Percentiles rank a stretch among this genome's conserved stretches.
Evolutionary conservation across 345 rosid genomes (phyloP).

Genomic region (Cardiospermum halicacabum): DNA sequence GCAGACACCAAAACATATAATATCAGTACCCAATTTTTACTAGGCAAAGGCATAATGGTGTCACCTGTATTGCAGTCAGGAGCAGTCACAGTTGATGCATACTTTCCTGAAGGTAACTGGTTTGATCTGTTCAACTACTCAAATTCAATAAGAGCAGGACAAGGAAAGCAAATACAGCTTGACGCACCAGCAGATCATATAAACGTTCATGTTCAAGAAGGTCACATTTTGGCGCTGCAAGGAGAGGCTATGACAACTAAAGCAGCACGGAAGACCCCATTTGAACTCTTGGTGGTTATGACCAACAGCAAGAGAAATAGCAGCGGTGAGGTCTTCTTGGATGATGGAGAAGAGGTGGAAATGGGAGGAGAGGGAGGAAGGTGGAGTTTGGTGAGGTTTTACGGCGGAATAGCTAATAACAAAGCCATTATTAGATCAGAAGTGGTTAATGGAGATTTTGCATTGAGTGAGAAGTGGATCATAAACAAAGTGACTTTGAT

Average conservation of each 20-base stretch:
- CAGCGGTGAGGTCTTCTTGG: background rate
- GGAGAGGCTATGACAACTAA: conserved; percentile 5
- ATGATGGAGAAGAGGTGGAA: background rate
- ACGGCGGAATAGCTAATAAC: background rate
- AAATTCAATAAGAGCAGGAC: background rate
- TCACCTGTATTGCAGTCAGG: background rate
- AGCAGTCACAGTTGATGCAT: background rate
- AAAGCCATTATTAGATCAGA: background rate
- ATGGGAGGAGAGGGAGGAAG: background rate
- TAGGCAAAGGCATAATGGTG: background rate
- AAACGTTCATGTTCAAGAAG: background rate
- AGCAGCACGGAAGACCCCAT: background rate
- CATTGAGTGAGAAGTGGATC: background rate
- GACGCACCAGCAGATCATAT: background rate
- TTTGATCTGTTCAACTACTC: conserved; percentile 2
- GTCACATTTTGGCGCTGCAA: background rate
- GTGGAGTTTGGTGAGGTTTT: background rate
- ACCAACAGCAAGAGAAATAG: background rate
- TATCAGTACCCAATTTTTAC: background rate
- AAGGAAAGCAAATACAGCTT: background rate
- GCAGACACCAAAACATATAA: background rate
- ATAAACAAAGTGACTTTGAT: background rate
- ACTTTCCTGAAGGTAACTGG: background rate
- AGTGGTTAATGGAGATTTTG: background rate
- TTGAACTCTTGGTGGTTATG: background rate